A percentile compares a stretch with the other conserved stretches of the same genome.
These are phyloP conservation scores for Poterioochromonas sp. DNA, from an alignment of 352 stramenopile species.

Conservation along the genomic window DNA sequence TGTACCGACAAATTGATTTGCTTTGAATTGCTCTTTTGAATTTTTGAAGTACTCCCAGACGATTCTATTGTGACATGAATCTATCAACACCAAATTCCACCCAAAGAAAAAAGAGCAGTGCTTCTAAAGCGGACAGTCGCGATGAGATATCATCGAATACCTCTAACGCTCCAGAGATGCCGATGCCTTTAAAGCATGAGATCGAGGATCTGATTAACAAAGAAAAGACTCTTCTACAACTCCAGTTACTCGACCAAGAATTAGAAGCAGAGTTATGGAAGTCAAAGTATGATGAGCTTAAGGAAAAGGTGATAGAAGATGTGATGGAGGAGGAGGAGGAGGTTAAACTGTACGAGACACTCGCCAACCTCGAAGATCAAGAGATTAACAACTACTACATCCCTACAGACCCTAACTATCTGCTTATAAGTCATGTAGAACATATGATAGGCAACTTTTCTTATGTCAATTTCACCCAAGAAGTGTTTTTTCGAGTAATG, in stretches of 20 bases:
- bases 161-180: conserved; percentile 8
- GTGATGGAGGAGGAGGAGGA: conserved; percentile 24
- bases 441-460: too few species aligned
- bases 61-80: conserved; percentile 15
- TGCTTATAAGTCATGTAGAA: too few species aligned
- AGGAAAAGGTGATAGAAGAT: background rate
- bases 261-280: conserved; percentile 17
- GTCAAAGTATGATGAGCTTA: conserved; percentile 1
- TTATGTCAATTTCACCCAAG: too few species aligned
- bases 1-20: conserved; percentile 14
- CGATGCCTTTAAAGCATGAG: conserved; percentile 16
- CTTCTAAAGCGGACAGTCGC: conserved; percentile 8
- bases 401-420: background rate
- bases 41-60: conserved; percentile 13
- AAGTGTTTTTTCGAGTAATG: background rate
- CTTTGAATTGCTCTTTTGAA: conserved; percentile 15
- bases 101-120: conserved; percentile 13
- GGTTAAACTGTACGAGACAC: background rate
- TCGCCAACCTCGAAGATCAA: too few species aligned
- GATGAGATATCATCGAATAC: conserved; percentile 14
- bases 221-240: background rate
- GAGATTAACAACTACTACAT: background rate
- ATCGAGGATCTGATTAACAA: conserved; percentile 20
- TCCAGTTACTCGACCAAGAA: conserved; percentile 16
- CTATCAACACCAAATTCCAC: conserved; percentile 13